phyloP scores from a whole-genome alignment of 192 early-diverging fungal species.

The Backusella tarrabulga region DNA sequence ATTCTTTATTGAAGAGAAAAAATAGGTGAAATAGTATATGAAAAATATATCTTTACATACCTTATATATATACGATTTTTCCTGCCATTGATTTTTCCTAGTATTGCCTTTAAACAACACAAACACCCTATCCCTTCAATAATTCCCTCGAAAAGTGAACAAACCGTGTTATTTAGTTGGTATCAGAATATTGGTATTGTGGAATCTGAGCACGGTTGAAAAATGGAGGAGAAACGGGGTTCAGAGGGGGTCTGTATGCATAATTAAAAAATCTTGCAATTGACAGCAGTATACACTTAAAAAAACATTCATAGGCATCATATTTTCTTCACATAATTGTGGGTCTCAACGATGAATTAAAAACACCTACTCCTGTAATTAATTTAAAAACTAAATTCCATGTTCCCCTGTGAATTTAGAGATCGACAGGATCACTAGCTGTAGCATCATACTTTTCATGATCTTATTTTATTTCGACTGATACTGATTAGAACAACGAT shows the following conservation, averaged over 20 bases:
- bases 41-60: background rate
- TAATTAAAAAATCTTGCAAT: background rate
- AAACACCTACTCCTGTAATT: background rate
- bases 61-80: background rate
- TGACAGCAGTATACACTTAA: background rate
- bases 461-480: background rate
- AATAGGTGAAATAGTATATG: background rate
- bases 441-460: background rate
- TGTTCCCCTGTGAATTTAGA: background rate
- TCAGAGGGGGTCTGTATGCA: background rate
- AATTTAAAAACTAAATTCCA: background rate
- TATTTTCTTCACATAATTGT: background rate
- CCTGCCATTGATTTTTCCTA: background rate
- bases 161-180: background rate
- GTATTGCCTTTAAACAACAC: background rate
- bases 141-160: background rate
- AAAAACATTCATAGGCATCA: background rate
- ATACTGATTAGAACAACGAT: background rate
- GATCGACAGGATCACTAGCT: background rate
- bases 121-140: background rate
- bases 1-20: background rate
- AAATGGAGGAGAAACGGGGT: constrained; percentile 3
- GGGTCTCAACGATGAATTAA: background rate
- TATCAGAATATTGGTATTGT: background rate
- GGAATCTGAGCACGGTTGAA: background rate